Conservation (phyloP, 345 rosid species). For the Citrus glauca region DNA sequence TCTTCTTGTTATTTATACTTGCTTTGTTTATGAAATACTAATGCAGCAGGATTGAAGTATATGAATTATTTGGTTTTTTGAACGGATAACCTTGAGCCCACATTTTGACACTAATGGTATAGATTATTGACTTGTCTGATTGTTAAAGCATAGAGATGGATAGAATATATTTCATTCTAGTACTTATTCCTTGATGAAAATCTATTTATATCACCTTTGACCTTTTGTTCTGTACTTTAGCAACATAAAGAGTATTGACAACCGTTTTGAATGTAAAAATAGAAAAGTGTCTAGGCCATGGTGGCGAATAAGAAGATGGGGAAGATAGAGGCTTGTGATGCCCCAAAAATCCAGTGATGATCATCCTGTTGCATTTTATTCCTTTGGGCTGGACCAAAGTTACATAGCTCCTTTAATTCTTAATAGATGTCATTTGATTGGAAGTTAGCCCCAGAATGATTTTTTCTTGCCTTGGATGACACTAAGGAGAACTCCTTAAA, state of each 20-base stretch:
- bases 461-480: neutral
- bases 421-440: neutral
- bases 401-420: neutral
- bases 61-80: neutral
- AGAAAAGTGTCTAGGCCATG: neutral
- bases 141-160: neutral
- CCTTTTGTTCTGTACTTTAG: neutral
- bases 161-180: neutral
- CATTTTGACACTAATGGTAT: neutral
- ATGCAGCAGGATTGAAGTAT: neutral
- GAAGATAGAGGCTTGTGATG: neutral
- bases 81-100: neutral
- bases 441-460: neutral
- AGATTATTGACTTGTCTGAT: neutral
- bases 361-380: neutral
- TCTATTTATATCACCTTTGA: neutral
- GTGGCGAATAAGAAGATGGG: neutral
- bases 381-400: neutral
- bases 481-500: neutral
- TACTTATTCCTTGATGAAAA: neutral
- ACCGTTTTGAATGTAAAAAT: neutral
- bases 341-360: neutral
- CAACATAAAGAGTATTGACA: too few relatives aligned
- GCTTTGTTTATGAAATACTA: slow-evolving; percentile 3
- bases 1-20: slow-evolving; percentile 3